phyloP scores from a whole-genome alignment of 2,329 filamentous ascomycete species.

The Fusarium sp. region DNA sequence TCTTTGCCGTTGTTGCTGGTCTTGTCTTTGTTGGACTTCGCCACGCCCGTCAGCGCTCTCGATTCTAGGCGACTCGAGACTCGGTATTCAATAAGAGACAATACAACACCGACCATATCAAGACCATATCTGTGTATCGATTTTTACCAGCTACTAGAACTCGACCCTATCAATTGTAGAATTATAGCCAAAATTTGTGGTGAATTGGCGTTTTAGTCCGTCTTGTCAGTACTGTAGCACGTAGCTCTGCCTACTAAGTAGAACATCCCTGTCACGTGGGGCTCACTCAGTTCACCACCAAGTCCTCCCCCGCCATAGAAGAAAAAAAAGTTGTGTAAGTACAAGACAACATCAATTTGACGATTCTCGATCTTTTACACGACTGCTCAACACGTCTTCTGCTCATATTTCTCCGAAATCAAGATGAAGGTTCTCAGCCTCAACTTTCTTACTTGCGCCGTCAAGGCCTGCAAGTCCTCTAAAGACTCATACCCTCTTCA shows the following conservation, averaged over 20 bases:
- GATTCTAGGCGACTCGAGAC: constrained; percentile 23
- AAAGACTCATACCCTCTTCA: constrained; percentile 88
- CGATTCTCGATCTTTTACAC: neutral
- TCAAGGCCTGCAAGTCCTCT: constrained; percentile 90
- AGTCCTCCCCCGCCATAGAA: constrained; percentile 35
- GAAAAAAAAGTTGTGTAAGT: constrained; percentile 50
- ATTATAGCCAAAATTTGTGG: neutral
- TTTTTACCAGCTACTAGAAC: neutral
- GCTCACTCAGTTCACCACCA: constrained; percentile 18
- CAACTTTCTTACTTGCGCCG: constrained; percentile 96
- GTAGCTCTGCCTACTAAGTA: neutral
- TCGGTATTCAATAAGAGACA: constrained; percentile 13
- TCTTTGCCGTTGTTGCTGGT: constrained; percentile 37
- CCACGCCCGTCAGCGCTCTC: constrained; percentile 32
- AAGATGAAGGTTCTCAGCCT: constrained; percentile 93
- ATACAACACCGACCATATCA: constrained; percentile 22
- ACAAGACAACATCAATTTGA: constrained; percentile 8
- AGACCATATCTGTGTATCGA: neutral
- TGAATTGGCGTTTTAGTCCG: neutral
- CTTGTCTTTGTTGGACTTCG: constrained; percentile 38
- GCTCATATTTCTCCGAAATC: neutral
- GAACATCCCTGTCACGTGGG: constrained; percentile 48
- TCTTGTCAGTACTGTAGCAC: neutral
- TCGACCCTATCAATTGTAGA: neutral
- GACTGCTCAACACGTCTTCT: neutral